Base-by-base conservation (phyloP, 2,329 filamentous ascomycete genomes). In the Fusarium phyllophilum region DNA sequence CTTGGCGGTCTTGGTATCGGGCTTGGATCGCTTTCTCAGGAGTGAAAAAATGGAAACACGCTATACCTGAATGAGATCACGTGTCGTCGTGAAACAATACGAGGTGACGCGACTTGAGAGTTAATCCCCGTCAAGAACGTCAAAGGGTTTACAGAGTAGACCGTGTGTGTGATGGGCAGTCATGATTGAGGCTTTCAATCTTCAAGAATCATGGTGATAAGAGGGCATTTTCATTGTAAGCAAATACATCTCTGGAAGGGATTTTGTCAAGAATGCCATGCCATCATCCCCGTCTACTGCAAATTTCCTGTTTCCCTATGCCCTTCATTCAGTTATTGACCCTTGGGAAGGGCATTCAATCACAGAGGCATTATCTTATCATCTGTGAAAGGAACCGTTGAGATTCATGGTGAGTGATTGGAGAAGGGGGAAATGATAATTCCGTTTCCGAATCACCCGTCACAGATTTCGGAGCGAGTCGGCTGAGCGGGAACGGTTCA, bases 1-100 rank as follows among this genome's bases (percentile, higher is more conserved):
- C 51, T 55, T 55, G 51, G 51, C 51, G 20, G 24, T 41, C 51
- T 55, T 55, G 51, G 51, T 55, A 39, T 14, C 2, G 7, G 49
- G 18, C 51, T 18, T 29, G 51, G 34, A 39, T 18, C 11, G 11
- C 1, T 29, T 39, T 10, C 34, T 54, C 33, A n/a, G 34, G 24
- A n/a, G 20, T 41, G 24, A 41, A 55, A 55, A 55, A 55, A n/a
- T n/a, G 34, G 24, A 55, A 55, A 55, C 51, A 31, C 51, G 34
- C 51, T 55, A 55, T 31, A 10, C 51, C 4, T 4, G 8, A 41
- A 11, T 38, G 10, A 29, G 51, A 55, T 55, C 34, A 41, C 51
- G 34, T 55, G 51, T n/a, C 33, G 18, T 38, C 24, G 18, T 55
- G 51, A 41, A 24, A 55, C 20, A 55, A 6, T 6, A 20, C n/a